phyloP scores from a whole-genome alignment of 106 monocot genomes.

The Phalaenopsis aphrodite region DNA sequence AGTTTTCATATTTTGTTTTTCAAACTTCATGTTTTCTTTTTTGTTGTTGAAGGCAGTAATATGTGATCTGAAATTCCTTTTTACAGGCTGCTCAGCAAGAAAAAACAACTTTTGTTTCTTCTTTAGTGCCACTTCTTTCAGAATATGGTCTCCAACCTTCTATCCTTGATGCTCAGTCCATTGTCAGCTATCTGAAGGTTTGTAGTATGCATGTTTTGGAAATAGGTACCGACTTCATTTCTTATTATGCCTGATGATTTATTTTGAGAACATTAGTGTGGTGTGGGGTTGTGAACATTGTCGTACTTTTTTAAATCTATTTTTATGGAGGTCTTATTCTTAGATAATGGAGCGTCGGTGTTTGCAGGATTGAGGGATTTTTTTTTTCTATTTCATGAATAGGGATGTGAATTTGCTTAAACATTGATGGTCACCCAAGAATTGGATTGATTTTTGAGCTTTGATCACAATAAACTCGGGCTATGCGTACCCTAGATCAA shows the following conservation, averaged over 20 bases:
- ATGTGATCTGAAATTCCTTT: not conserved
- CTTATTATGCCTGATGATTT: not conserved
- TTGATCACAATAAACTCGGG: too few species aligned
- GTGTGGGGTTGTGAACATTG: not conserved
- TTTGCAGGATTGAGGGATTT: not conserved
- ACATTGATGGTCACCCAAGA: not conserved
- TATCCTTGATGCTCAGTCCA: slow-evolving; percentile 79
- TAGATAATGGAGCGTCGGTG: not conserved
- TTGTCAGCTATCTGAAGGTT: slow-evolving; percentile 85
- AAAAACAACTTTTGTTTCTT: slow-evolving; percentile 86
- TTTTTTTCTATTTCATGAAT: not conserved
- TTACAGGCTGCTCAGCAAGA: slow-evolving; percentile 92
- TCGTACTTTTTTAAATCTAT: not conserved
- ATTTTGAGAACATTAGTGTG: not conserved
- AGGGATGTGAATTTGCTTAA: not conserved
- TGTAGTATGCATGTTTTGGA: slow-evolving; percentile 9
- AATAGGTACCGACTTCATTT: not conserved
- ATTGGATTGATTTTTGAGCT: not conserved
- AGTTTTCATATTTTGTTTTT: not conserved
- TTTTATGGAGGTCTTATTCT: not conserved
- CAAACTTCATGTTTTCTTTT: not conserved
- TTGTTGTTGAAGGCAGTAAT: not conserved
- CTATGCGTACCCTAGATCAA: too few species aligned
- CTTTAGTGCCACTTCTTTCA: slow-evolving; percentile 83
- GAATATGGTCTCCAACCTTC: slow-evolving; percentile 79